Conservation (phyloP, 345 rosid species). For the Eucalyptus marginata region DNA sequence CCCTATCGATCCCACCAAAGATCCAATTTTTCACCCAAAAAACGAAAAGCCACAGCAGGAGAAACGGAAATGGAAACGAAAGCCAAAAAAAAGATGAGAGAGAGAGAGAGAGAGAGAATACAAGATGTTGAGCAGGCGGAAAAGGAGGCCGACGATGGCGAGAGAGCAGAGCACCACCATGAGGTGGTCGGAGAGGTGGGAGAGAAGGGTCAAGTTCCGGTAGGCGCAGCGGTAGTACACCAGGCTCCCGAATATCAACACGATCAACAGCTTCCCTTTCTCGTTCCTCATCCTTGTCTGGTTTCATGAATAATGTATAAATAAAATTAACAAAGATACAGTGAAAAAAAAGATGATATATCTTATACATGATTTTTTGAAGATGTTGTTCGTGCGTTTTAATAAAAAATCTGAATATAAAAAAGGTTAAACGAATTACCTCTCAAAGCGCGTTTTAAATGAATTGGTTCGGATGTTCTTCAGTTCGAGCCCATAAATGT, state of each 20-base stretch:
- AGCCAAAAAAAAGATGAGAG: not conserved
- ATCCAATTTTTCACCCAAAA: not conserved
- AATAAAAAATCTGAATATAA: no score
- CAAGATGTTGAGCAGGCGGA: conserved; percentile 88
- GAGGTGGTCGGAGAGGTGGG: conserved; percentile 76
- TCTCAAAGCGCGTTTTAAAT: no score
- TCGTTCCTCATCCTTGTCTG: conserved; percentile 13
- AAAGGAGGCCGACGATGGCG: conserved; percentile 95
- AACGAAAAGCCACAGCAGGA: not conserved
- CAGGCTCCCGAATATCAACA: conserved; percentile 48
- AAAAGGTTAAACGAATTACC: no score
- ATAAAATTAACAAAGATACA: no score
- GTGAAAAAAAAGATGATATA: no score
- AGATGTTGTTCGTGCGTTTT: no score
- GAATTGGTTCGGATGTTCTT: no score
- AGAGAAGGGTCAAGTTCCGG: conserved; percentile 66
- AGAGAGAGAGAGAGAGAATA: not conserved
- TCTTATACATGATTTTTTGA: no score
- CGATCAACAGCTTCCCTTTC: conserved; percentile 45
- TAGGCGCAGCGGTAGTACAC: conserved; percentile 83
- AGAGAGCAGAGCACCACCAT: conserved; percentile 95
- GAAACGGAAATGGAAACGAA: not conserved
- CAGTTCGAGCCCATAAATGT: no score
- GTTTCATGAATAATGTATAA: no score
- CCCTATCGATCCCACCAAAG: conserved; percentile 9